A percentile compares a stretch with the other conserved stretches of the same genome.
Conservation (phyloP, 805 yeast species). For the Nakazawaea ambrosiae region DNA sequence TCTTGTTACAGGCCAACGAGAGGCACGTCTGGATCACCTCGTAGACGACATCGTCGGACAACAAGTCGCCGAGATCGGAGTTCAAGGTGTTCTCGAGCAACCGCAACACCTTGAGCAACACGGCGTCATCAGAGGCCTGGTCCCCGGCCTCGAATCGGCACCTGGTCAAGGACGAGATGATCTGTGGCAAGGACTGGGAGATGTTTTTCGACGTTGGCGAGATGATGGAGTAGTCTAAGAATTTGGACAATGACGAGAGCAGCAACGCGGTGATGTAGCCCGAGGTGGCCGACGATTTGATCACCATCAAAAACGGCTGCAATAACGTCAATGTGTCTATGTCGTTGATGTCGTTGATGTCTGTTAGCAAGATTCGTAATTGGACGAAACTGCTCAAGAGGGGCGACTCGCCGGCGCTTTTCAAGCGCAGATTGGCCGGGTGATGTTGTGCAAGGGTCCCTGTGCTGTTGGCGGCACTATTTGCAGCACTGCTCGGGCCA, state of each 20-base stretch:
- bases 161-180: conserved; percentile 74
- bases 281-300: conserved; percentile 78
- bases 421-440: no score
- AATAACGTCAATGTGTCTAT: conserved; percentile 69
- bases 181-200: conserved; percentile 52
- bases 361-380: conserved; percentile 63
- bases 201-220: conserved; percentile 46
- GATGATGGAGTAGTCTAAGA: conserved; percentile 66
- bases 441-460: no score
- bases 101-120: conserved; percentile 73
- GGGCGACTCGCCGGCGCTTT: conserved; percentile 31
- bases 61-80: conserved; percentile 55
- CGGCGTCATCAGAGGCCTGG: conserved; percentile 87
- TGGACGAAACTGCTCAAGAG: conserved; percentile 75
- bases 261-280: conserved; percentile 84
- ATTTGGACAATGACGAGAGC: conserved; percentile 64
- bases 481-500: no score
- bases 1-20: conserved; percentile 85
- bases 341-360: conserved; percentile 39
- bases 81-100: conserved; percentile 62
- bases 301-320: conserved; percentile 80
- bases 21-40: conserved; percentile 90
- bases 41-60: conserved; percentile 76
- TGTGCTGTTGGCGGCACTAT: no score
- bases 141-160: conserved; percentile 95